Percentiles rank a stretch among this genome's conserved stretches.
phyloP scores from a whole-genome alignment of 176 grass and related monocot genomes.

The Oryza coarctata region DNA sequence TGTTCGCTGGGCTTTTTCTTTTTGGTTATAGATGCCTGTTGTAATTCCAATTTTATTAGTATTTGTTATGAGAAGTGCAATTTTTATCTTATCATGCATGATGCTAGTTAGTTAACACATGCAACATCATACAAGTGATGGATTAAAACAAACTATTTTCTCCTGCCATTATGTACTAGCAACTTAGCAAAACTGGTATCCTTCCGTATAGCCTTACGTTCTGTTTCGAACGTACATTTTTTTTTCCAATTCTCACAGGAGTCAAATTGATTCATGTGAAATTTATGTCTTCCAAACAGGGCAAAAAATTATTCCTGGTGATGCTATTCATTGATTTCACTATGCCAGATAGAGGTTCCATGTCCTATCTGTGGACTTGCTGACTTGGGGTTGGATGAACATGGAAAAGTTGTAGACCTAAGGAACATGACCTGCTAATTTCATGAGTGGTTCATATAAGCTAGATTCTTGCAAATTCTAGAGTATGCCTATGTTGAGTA shows the following conservation, averaged over 20 bases:
- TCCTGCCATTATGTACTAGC: too few species aligned
- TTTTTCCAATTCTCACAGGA: neutral
- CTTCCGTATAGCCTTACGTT: neutral
- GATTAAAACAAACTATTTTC: too few species aligned
- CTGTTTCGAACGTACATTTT: neutral
- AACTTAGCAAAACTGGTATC: too few species aligned
- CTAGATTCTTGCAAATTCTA: neutral
- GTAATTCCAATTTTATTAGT: neutral
- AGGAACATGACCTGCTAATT: neutral
- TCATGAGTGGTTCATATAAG: neutral
- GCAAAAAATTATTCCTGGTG: neutral
- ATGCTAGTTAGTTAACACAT: neutral
- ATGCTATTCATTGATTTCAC: neutral
- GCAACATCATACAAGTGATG: neutral
- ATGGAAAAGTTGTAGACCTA: neutral
- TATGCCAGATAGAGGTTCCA: neutral
- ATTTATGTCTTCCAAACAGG: neutral
- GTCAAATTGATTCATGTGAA: neutral
- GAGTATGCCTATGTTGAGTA: neutral
- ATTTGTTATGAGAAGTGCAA: neutral
- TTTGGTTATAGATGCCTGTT: neutral
- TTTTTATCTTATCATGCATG: neutral
- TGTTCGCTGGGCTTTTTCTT: neutral
- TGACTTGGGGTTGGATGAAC: neutral
- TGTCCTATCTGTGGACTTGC: neutral